Percentiles rank a stretch among this genome's conserved stretches.
Conservation (phyloP, 345 rosid species). For the Viola odorata region DNA sequence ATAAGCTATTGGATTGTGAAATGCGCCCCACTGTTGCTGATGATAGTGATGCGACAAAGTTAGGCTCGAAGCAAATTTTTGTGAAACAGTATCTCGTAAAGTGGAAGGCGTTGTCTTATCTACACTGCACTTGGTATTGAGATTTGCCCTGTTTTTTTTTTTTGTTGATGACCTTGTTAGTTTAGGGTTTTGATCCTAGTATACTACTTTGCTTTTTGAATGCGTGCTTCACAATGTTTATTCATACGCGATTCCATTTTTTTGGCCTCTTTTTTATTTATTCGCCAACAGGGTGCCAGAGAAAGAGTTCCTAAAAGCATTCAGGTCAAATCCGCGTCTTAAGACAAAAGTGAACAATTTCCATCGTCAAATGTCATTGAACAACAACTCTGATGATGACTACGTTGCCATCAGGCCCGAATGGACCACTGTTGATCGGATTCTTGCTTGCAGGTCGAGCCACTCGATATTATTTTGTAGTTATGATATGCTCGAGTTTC, state of each 20-base stretch:
- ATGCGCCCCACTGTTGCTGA: slow-evolving; percentile 84
- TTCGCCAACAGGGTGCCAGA: slow-evolving; percentile 69
- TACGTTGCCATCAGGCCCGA: slow-evolving; percentile 88
- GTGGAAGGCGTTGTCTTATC: slow-evolving; percentile 97
- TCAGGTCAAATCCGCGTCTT: slow-evolving; percentile 84
- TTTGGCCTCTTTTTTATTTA: slow-evolving; percentile 1
- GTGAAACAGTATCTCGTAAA: slow-evolving; percentile 97
- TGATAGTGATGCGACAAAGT: slow-evolving; percentile 54
- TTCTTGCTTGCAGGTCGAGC: slow-evolving; percentile 80
- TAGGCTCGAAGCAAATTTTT: slow-evolving; percentile 64
- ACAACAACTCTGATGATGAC: slow-evolving; percentile 73
- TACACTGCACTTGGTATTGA: slow-evolving; percentile 89
- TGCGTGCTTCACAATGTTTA: slow-evolving; percentile 8
- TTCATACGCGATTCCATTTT: slow-evolving; percentile 4
- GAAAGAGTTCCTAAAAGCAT: slow-evolving; percentile 85
- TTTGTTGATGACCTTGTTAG: too few relatives aligned
- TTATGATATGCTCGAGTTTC: slow-evolving; percentile 1
- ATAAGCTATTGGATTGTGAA: slow-evolving; percentile 87
- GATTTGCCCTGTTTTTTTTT: neutral
- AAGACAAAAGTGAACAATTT: slow-evolving; percentile 89
- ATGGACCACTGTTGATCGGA: slow-evolving; percentile 98
- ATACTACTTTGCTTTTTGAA: neutral
- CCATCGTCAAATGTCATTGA: slow-evolving; percentile 63
- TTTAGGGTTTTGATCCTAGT: too few relatives aligned
- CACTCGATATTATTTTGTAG: neutral